Conservation (phyloP, 208 protist genomes). For the Plasmodiophora brassicae region DNA sequence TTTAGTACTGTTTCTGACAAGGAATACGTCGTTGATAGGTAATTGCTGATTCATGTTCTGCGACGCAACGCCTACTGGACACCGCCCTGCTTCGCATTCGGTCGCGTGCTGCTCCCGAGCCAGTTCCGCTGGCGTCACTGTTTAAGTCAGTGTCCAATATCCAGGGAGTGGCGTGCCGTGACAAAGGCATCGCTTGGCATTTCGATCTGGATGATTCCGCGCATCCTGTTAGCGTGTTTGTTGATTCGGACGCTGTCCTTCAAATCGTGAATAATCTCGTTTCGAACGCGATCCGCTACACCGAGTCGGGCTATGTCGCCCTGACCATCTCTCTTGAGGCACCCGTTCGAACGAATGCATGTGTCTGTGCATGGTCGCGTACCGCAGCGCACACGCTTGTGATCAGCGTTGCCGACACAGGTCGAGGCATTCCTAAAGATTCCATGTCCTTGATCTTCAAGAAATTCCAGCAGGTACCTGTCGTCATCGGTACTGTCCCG, state of each 20-base stretch:
- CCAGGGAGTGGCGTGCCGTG: slow-evolving; percentile 14
- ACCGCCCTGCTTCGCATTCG: background rate
- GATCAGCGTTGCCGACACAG: background rate
- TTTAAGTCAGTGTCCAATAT: background rate
- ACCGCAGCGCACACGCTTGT: background rate
- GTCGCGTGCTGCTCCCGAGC: background rate
- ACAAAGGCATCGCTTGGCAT: slow-evolving; percentile 10
- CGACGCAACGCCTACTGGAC: slow-evolving; percentile 24
- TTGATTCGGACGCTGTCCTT: background rate
- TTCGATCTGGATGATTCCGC: background rate
- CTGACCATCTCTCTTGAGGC: background rate
- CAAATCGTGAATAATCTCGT: slow-evolving; percentile 29
- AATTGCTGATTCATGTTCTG: background rate
- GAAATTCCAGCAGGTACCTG: slow-evolving; percentile 26
- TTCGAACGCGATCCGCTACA: slow-evolving; percentile 23
- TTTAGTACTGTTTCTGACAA: too few species aligned
- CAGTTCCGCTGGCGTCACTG: background rate
- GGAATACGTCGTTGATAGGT: too few species aligned
- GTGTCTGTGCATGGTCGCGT: background rate
- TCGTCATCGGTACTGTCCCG: too few species aligned
- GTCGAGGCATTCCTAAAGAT: background rate
- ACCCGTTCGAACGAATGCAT: background rate
- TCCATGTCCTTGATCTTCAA: slow-evolving; percentile 1
- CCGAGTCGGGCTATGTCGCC: background rate
- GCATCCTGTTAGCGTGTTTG: background rate